Conservation (phyloP, 768 basidiomycete species). For the Galerina marginata region DNA sequence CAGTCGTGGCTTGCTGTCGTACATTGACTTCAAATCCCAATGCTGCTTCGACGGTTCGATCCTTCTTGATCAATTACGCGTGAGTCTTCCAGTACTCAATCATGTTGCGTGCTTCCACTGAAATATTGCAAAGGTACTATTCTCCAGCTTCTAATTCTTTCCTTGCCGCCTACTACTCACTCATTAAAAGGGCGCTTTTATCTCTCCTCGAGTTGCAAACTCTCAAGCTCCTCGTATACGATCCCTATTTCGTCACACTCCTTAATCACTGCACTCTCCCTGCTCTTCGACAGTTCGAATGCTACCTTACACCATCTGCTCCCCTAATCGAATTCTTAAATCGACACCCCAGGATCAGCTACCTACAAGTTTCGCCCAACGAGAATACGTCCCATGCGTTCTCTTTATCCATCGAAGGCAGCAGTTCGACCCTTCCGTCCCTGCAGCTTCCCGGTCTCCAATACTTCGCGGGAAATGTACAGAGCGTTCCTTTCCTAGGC, state of each 20-base stretch:
- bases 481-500: constrained; percentile 34
- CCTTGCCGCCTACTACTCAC: constrained; percentile 35
- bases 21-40: constrained; percentile 33
- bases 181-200: constrained; percentile 33
- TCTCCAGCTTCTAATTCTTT: constrained; percentile 24
- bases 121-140: constrained; percentile 19
- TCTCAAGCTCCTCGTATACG: constrained; percentile 37
- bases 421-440: constrained; percentile 11
- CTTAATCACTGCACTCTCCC: constrained; percentile 30
- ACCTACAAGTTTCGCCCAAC: constrained; percentile 40
- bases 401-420: constrained; percentile 4
- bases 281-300: constrained; percentile 40
- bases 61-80: constrained; percentile 40
- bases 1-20: constrained; percentile 38
- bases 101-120: background rate
- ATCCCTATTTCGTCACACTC: constrained; percentile 31
- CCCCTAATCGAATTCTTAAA: constrained; percentile 39
- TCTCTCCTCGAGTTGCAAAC: constrained; percentile 32
- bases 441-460: constrained; percentile 38
- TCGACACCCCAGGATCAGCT: constrained; percentile 37
- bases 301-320: constrained; percentile 36
- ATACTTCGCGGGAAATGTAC: constrained; percentile 42
- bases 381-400: constrained; percentile 25
- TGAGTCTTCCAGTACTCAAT: constrained; percentile 24
- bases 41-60: constrained; percentile 35